Percentiles rank a stretch among this genome's conserved stretches.
These are phyloP conservation scores for Talaromyces rugulosus DNA, from an alignment of 2,329 filamentous ascomycete genomes.

Conservation along the genomic window DNA sequence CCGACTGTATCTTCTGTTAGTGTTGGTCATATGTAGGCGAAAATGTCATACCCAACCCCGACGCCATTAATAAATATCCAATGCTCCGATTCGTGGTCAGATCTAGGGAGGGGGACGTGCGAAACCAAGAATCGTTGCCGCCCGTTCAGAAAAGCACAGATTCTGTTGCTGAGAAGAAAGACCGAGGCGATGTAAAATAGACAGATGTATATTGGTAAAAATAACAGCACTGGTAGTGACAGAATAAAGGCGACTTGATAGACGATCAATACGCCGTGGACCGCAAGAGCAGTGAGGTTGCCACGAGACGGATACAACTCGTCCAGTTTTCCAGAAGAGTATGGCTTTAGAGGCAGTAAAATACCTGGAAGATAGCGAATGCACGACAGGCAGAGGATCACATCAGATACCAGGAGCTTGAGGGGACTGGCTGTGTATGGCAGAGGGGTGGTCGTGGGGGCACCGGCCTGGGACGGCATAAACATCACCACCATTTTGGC, in stretches of 20 bases:
- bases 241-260: slow-evolving; percentile 60
- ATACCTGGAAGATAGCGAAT: slow-evolving; percentile 52
- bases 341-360: slow-evolving; percentile 54
- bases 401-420: slow-evolving; percentile 35
- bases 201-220: slow-evolving; percentile 25
- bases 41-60: slow-evolving; percentile 29
- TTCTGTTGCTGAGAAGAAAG: not conserved
- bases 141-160: slow-evolving; percentile 35
- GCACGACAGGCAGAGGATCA: slow-evolving; percentile 32
- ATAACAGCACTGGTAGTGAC: slow-evolving; percentile 51
- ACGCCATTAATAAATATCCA: slow-evolving; percentile 82
- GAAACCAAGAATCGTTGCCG: slow-evolving; percentile 48
- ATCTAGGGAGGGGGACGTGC: slow-evolving; percentile 19
- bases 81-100: slow-evolving; percentile 56
- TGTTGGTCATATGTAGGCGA: not conserved
- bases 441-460: slow-evolving; percentile 20
- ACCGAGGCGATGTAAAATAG: not conserved
- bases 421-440: slow-evolving; percentile 38
- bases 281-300: slow-evolving; percentile 55
- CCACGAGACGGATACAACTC: slow-evolving; percentile 58
- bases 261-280: slow-evolving; percentile 57
- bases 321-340: slow-evolving; percentile 52
- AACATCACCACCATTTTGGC: not conserved
- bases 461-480: slow-evolving; percentile 10
- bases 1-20: slow-evolving; percentile 26